These are phyloP conservation scores for Cornus florida DNA, from an alignment of 148 eudicot species.

Conservation along the genomic window DNA sequence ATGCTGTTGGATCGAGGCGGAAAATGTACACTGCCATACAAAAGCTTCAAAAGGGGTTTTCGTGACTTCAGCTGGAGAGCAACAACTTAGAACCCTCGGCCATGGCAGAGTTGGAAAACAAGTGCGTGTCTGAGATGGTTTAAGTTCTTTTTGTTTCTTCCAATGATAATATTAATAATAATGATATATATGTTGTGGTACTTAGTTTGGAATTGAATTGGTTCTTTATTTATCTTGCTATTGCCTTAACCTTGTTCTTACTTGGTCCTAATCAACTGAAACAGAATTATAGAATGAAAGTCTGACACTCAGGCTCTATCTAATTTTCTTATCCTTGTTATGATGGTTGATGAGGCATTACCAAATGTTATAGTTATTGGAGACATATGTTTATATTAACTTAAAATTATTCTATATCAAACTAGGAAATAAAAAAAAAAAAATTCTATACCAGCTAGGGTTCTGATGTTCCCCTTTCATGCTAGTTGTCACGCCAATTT, in stretches of 20 bases:
- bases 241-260: not conserved
- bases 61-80: conserved; percentile 21
- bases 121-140: conserved; percentile 5
- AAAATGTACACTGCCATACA: conserved; percentile 59
- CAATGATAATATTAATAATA: not conserved
- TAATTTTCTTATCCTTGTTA: no score
- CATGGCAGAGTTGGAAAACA: not conserved
- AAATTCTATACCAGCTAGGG: not conserved
- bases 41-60: conserved; percentile 51
- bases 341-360: not conserved
- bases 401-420: not conserved
- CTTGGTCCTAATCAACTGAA: not conserved
- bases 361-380: not conserved
- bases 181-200: not conserved
- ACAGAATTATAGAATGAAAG: not conserved
- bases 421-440: no score
- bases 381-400: not conserved
- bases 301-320: not conserved
- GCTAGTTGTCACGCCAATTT: no score
- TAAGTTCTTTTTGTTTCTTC: conserved; percentile 5
- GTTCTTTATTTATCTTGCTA: not conserved
- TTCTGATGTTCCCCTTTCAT: not conserved
- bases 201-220: conserved; percentile 11
- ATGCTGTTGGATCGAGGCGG: conserved; percentile 69
- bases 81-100: not conserved